phyloP scores from a whole-genome alignment of 2,329 filamentous ascomycete species.

The Annulohypoxylon truncatum region DNA sequence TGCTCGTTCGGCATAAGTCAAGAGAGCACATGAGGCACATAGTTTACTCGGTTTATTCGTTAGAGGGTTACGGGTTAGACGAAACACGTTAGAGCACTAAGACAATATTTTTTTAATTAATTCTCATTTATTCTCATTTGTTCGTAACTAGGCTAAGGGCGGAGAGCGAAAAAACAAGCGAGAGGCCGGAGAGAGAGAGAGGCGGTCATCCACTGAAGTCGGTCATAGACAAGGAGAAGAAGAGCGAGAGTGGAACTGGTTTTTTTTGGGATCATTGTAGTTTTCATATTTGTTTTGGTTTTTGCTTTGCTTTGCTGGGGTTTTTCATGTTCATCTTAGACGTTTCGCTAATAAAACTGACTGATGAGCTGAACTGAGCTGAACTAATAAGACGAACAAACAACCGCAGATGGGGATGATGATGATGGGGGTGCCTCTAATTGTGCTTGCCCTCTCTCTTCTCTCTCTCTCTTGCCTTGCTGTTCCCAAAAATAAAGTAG shows the following conservation, averaged over 20 bases:
- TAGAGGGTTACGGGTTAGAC: background rate
- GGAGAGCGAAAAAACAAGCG: background rate
- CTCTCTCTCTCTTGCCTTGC: constrained; percentile 24
- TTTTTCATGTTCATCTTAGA: constrained; percentile 36
- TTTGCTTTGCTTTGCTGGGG: constrained; percentile 18
- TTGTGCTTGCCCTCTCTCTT: constrained; percentile 7
- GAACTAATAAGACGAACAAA: constrained; percentile 33
- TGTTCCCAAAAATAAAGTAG: constrained; percentile 24
- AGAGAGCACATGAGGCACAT: background rate
- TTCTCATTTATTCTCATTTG: constrained; percentile 10
- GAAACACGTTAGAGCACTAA: background rate
- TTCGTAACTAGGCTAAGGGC: constrained; percentile 8
- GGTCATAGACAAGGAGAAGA: background rate
- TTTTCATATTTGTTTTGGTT: constrained; percentile 21
- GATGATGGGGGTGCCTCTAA: constrained; percentile 5
- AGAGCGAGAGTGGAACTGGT: background rate
- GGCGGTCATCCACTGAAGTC: constrained; percentile 1
- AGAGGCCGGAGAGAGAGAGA: background rate
- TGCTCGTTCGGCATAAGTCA: constrained; percentile 30
- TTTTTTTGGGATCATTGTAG: constrained; percentile 18
- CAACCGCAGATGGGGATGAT: constrained; percentile 17
- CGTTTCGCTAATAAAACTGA: constrained; percentile 38
- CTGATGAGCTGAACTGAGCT: constrained; percentile 27
- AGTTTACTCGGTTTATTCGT: background rate
- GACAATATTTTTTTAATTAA: background rate